A percentile compares a stretch with the other conserved stretches of the same genome.
Evolutionary conservation across 2,329 filamentous ascomycete genomes (phyloP).

Genomic region (Talaromyces sp.): DNA sequence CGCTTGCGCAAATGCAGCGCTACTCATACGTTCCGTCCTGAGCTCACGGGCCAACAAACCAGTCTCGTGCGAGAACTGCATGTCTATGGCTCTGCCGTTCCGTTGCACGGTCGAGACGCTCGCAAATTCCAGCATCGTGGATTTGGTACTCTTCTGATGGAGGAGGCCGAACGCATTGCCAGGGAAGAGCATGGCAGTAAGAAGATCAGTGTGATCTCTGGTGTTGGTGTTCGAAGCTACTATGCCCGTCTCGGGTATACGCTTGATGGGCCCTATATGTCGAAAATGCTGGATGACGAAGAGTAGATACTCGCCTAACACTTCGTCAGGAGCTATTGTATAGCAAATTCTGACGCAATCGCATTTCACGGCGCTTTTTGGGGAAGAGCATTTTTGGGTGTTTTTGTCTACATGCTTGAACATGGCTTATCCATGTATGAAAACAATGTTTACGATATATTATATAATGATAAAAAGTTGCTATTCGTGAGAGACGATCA

Average conservation of each 20-base stretch:
- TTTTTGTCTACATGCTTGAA: neutral
- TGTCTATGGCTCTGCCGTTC: slow-evolving; percentile 96
- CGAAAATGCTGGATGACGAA: slow-evolving; percentile 43
- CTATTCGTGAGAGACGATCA: neutral
- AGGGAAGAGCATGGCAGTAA: slow-evolving; percentile 86
- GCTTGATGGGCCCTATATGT: slow-evolving; percentile 83
- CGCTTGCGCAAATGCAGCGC: slow-evolving; percentile 84
- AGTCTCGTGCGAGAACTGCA: slow-evolving; percentile 92
- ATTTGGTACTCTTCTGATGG: slow-evolving; percentile 93
- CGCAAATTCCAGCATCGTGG: slow-evolving; percentile 98
- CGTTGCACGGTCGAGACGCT: slow-evolving; percentile 88
- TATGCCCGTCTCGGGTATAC: slow-evolving; percentile 90
- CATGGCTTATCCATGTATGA: slow-evolving; percentile 1
- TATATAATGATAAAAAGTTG: neutral
- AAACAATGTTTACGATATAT: neutral
- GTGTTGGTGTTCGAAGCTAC: slow-evolving; percentile 91
- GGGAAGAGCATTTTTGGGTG: slow-evolving; percentile 2
- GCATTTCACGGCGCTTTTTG: slow-evolving; percentile 11
- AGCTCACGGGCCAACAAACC: slow-evolving; percentile 78
- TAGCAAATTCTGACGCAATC: neutral
- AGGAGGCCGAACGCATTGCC: slow-evolving; percentile 93
- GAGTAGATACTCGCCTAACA: neutral
- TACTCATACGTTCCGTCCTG: slow-evolving; percentile 86
- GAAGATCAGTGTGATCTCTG: slow-evolving; percentile 97
- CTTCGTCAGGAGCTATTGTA: neutral